A percentile compares a stretch with the other conserved stretches of the same genome.
phyloP scores from a whole-genome alignment of 768 basidiomycete species.

The Stropharia rugosoannulata region DNA sequence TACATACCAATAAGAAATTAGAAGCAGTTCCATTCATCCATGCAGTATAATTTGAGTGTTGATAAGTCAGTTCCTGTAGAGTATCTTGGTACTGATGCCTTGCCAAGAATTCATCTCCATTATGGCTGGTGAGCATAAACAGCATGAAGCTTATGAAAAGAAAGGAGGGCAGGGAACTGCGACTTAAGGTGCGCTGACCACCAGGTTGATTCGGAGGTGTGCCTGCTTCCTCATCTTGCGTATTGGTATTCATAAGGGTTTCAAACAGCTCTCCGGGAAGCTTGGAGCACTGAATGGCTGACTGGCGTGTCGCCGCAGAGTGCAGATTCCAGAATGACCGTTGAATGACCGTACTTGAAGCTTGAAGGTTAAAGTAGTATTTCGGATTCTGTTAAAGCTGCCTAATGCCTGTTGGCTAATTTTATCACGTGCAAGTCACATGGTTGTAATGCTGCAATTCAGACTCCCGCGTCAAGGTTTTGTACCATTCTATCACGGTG shows the following conservation, averaged over 20 bases:
- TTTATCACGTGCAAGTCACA: not conserved
- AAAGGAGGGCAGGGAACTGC: slow-evolving; percentile 70
- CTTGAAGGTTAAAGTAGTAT: too few relatives aligned
- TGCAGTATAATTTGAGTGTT: slow-evolving; percentile 70
- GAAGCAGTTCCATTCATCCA: slow-evolving; percentile 71
- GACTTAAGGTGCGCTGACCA: slow-evolving; percentile 41
- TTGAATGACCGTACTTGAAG: too few relatives aligned
- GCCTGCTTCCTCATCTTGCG: slow-evolving; percentile 39
- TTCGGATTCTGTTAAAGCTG: too few relatives aligned
- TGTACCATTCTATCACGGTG: too few relatives aligned
- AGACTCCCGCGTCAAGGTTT: too few relatives aligned
- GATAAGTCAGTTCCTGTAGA: slow-evolving; percentile 53
- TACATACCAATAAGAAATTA: slow-evolving; percentile 63
- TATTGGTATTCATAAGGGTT: slow-evolving; percentile 22
- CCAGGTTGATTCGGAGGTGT: slow-evolving; percentile 22
- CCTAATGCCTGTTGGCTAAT: too few relatives aligned
- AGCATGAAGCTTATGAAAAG: slow-evolving; percentile 73
- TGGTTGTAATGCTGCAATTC: not conserved
- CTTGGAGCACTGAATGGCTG: not conserved
- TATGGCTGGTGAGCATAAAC: slow-evolving; percentile 78
- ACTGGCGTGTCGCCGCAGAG: not conserved
- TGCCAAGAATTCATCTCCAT: slow-evolving; percentile 63
- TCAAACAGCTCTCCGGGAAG: slow-evolving; percentile 4
- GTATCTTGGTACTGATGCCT: slow-evolving; percentile 67
- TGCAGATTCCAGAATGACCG: not conserved